A percentile compares a stretch with the other conserved stretches of the same genome.
Evolutionary conservation across 371 early-diverging fungal species (phyloP).

Genomic region (Nematocida minor): DNA sequence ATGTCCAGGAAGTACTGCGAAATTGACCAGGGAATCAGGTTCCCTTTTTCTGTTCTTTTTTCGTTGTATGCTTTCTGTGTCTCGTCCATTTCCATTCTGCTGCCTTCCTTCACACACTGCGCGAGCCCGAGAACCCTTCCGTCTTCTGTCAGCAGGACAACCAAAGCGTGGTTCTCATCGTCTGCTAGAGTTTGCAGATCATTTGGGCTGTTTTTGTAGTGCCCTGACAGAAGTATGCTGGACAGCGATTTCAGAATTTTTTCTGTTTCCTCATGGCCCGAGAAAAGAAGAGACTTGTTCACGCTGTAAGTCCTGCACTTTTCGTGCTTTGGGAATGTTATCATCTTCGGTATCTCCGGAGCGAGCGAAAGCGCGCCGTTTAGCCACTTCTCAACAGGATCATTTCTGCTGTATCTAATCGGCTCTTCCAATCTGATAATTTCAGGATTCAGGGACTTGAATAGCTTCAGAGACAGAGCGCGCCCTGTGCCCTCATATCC

Average conservation of each 20-base stretch:
- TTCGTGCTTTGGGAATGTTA: constrained; percentile 81
- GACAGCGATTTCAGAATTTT: constrained; percentile 89
- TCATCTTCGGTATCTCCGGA: constrained; percentile 66
- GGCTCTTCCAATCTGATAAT: constrained; percentile 80
- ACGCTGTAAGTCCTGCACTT: constrained; percentile 86
- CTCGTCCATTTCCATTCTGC: constrained; percentile 72
- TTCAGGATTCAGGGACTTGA: constrained; percentile 73
- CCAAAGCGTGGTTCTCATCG: constrained; percentile 90
- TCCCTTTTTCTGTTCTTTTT: constrained; percentile 79
- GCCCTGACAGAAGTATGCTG: constrained; percentile 86
- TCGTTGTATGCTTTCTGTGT: constrained; percentile 61
- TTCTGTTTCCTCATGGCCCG: constrained; percentile 85
- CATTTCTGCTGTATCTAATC: constrained; percentile 81
- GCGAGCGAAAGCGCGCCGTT: constrained; percentile 84
- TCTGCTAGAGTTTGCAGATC: constrained; percentile 93
- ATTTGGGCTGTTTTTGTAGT: constrained; percentile 98
- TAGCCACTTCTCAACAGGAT: constrained; percentile 91
- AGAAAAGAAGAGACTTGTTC: constrained; percentile 85
- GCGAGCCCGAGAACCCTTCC: constrained; percentile 81
- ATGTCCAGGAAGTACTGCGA: constrained; percentile 88
- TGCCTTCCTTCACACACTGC: constrained; percentile 80
- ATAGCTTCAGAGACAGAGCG: constrained; percentile 86
- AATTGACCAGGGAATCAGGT: constrained; percentile 93
- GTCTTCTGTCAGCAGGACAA: constrained; percentile 81
- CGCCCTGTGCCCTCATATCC: constrained; percentile 99